Percentiles rank a stretch among this genome's conserved stretches.
phyloP scores from a whole-genome alignment of 257 asterid genomes.

The Coffea eugenioides region DNA sequence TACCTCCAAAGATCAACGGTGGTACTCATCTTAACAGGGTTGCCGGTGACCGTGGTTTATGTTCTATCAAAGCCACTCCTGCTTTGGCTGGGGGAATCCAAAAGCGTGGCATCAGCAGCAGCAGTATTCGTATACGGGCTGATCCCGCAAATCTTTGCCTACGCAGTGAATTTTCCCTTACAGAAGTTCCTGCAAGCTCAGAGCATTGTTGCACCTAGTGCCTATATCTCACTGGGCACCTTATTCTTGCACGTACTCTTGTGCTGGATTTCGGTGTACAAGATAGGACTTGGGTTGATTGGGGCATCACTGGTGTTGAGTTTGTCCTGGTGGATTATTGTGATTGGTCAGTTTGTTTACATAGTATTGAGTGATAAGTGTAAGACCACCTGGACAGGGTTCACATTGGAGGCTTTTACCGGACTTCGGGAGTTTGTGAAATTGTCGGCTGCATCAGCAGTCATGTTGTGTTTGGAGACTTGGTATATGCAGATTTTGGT shows the following conservation, averaged over 20 bases:
- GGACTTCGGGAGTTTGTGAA: constrained; percentile 36
- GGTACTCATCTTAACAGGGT: constrained; percentile 27
- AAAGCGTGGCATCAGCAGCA: constrained; percentile 27
- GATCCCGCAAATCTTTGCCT: constrained; percentile 37
- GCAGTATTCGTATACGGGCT: constrained; percentile 32
- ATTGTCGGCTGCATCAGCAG: constrained; percentile 35
- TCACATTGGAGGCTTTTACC: constrained; percentile 26
- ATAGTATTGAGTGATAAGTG: constrained; percentile 30
- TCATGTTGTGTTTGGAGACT: constrained; percentile 41
- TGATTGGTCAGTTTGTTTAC: constrained; percentile 32
- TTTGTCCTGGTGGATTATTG: constrained; percentile 41
- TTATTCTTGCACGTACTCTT: constrained; percentile 24
- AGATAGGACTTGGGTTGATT: constrained; percentile 29
- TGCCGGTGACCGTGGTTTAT: constrained; percentile 26
- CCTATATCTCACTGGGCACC: constrained; percentile 32
- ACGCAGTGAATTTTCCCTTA: constrained; percentile 37
- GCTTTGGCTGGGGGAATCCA: constrained; percentile 29
- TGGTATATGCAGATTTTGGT: constrained; percentile 40
- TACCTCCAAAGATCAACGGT: constrained; percentile 34
- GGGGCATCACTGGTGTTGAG: constrained; percentile 36
- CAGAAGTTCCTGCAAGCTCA: constrained; percentile 43
- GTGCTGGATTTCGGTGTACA: constrained; percentile 36
- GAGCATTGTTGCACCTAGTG: constrained; percentile 36
- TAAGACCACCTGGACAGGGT: constrained; percentile 35
- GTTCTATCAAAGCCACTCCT: constrained; percentile 23